A percentile compares a stretch with the other conserved stretches of the same genome.
Evolutionary conservation across 1,284 basidiomycete genomes (phyloP).

Genomic region (Papiliotrema fonsecae): DNA sequence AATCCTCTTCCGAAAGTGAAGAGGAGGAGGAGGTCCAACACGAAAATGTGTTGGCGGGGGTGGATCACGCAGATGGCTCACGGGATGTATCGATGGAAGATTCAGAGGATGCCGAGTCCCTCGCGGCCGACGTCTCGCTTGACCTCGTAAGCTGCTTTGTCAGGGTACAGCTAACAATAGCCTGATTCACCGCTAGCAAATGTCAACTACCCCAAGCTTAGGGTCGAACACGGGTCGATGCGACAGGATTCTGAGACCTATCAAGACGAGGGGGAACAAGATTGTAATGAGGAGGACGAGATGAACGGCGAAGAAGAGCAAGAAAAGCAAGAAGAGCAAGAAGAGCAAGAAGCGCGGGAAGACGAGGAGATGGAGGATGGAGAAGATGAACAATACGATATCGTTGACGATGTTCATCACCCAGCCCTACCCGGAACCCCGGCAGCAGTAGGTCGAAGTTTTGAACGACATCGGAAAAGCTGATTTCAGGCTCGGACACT

Average conservation of each 20-base stretch:
- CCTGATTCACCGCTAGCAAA: too few species aligned
- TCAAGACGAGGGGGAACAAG: conserved; percentile 5
- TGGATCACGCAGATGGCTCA: neutral
- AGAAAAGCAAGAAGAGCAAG: conserved; percentile 3
- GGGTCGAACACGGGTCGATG: conserved; percentile 10
- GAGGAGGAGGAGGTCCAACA: neutral
- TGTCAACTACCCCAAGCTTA: neutral
- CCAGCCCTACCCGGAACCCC: too few species aligned
- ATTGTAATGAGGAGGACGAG: conserved; percentile 6
- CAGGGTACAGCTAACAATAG: neutral
- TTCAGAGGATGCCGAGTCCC: conserved; percentile 28
- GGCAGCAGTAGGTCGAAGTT: too few species aligned
- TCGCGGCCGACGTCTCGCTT: conserved; percentile 35
- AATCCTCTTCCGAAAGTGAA: conserved; percentile 14
- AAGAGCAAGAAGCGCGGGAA: conserved; percentile 9
- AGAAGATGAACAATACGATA: too few species aligned
- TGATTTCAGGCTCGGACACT: conserved; percentile 14
- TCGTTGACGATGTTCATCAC: too few species aligned
- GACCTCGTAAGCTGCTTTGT: conserved; percentile 23
- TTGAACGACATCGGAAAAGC: neutral
- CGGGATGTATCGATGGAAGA: conserved; percentile 22
- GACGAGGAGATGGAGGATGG: conserved; percentile 1
- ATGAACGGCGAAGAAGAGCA: conserved; percentile 7
- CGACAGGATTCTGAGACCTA: conserved; percentile 5
- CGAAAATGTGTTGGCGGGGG: neutral